Evolutionary conservation across 371 early-diverging fungal species (phyloP).

Genomic region (Haplosporangium sp.): DNA sequence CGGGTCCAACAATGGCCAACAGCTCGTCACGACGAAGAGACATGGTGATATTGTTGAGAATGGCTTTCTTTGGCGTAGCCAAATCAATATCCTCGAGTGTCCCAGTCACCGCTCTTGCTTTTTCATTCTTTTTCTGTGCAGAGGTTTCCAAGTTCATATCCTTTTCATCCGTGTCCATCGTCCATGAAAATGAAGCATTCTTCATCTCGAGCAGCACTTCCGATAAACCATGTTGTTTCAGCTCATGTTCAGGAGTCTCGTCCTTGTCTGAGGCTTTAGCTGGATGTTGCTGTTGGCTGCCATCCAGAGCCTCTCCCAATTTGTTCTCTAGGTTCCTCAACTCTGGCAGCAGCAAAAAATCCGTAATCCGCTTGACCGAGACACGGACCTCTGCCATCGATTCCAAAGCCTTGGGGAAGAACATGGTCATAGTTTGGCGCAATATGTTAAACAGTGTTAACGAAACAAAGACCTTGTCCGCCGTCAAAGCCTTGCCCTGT

Average conservation of each 20-base stretch:
- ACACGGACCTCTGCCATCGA: constrained; percentile 63
- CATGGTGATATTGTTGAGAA: constrained; percentile 23
- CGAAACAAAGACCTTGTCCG: constrained; percentile 46
- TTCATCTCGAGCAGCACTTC: constrained; percentile 17
- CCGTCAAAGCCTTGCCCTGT: constrained; percentile 25
- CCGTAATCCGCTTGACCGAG: constrained; percentile 59
- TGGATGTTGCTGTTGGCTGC: not conserved
- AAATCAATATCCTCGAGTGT: not conserved
- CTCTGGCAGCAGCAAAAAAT: constrained; percentile 62
- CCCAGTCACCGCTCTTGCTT: not conserved
- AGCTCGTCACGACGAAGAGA: constrained; percentile 20
- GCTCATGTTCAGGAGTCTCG: not conserved
- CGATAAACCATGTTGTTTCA: constrained; percentile 1
- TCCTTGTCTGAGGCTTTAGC: not conserved
- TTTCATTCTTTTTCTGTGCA: constrained; percentile 5
- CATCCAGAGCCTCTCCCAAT: not conserved
- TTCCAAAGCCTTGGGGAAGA: constrained; percentile 63
- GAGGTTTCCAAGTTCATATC: constrained; percentile 19
- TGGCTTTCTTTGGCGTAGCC: constrained; percentile 8
- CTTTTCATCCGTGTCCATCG: constrained; percentile 10
- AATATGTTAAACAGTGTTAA: constrained; percentile 42
- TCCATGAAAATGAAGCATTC: constrained; percentile 20
- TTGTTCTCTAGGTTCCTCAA: constrained; percentile 24
- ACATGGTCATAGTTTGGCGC: constrained; percentile 61
- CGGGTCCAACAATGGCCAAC: constrained; percentile 50